These are phyloP conservation scores for Kuraishia hungarica DNA, from an alignment of 805 yeast genomes.

Conservation along the genomic window DNA sequence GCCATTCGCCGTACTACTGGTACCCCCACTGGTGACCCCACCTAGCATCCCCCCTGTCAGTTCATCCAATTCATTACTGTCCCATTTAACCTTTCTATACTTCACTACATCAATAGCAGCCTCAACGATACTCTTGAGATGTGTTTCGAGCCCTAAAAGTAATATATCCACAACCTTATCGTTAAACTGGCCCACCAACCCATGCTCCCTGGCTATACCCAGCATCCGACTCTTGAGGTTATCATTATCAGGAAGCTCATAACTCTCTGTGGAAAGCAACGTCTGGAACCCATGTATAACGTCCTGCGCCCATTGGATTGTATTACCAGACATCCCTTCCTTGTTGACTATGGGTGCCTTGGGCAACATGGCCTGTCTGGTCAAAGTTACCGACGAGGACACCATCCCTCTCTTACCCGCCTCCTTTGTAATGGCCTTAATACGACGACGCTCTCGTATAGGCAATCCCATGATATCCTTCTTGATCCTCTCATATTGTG, in stretches of 20 bases:
- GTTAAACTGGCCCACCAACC: slow-evolving; percentile 73
- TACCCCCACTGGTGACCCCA: not conserved
- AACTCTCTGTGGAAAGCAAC: slow-evolving; percentile 69
- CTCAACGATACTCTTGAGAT: slow-evolving; percentile 67
- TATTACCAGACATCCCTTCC: slow-evolving; percentile 29
- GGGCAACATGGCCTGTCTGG: slow-evolving; percentile 69
- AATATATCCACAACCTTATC: slow-evolving; percentile 73
- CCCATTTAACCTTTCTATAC: slow-evolving; percentile 42
- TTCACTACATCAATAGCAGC: slow-evolving; percentile 65
- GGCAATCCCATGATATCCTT: slow-evolving; percentile 83
- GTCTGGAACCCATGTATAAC: slow-evolving; percentile 78
- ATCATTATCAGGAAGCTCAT: slow-evolving; percentile 76
- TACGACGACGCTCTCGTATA: slow-evolving; percentile 73
- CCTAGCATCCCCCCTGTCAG: not conserved
- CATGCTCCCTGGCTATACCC: slow-evolving; percentile 85
- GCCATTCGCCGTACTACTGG: not conserved
- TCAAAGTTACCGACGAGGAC: slow-evolving; percentile 58
- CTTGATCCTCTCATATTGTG: slow-evolving; percentile 76
- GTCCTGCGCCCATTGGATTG: slow-evolving; percentile 87
- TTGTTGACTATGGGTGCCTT: slow-evolving; percentile 69
- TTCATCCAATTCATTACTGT: slow-evolving; percentile 23
- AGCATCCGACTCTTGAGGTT: slow-evolving; percentile 58
- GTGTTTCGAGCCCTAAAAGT: slow-evolving; percentile 73
- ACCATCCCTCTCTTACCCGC: slow-evolving; percentile 71
- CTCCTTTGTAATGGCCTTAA: slow-evolving; percentile 76